phyloP scores from a whole-genome alignment of 2,329 filamentous ascomycete species.

The Phyllosticta citriasiana region DNA sequence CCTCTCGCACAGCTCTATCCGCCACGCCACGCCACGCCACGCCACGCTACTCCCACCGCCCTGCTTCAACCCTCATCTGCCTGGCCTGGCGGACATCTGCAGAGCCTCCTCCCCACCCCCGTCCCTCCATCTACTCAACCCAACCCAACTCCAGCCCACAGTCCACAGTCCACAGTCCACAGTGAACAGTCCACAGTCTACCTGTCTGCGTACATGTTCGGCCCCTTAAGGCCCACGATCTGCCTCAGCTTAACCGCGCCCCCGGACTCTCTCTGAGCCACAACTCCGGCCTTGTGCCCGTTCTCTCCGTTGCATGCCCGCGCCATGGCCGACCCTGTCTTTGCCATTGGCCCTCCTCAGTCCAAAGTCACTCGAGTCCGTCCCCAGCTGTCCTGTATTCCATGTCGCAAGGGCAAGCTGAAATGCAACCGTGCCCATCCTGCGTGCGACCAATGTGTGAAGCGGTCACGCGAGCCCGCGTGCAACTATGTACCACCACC shows the following conservation, averaged over 20 bases:
- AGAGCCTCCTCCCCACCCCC: too few relatives aligned
- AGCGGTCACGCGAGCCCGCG: conserved; percentile 24
- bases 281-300: not conserved
- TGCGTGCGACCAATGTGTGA: conserved; percentile 27
- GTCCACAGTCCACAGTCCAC: too few relatives aligned
- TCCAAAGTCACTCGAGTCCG: conserved; percentile 10
- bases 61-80: too few relatives aligned
- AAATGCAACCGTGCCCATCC: conserved; percentile 29
- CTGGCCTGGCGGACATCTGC: too few relatives aligned
- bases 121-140: too few relatives aligned
- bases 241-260: not conserved
- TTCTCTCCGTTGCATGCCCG: not conserved
- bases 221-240: not conserved
- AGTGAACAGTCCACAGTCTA: too few relatives aligned
- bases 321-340: not conserved
- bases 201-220: too few relatives aligned
- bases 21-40: too few relatives aligned
- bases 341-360: not conserved
- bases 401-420: conserved; percentile 22
- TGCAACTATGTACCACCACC: conserved; percentile 18
- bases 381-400: conserved; percentile 20
- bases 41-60: too few relatives aligned
- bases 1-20: too few relatives aligned
- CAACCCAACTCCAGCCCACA: too few relatives aligned
- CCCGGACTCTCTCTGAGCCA: not conserved